Conservation (phyloP, 768 basidiomycete genomes). For the Tulasnella sp. region DNA sequence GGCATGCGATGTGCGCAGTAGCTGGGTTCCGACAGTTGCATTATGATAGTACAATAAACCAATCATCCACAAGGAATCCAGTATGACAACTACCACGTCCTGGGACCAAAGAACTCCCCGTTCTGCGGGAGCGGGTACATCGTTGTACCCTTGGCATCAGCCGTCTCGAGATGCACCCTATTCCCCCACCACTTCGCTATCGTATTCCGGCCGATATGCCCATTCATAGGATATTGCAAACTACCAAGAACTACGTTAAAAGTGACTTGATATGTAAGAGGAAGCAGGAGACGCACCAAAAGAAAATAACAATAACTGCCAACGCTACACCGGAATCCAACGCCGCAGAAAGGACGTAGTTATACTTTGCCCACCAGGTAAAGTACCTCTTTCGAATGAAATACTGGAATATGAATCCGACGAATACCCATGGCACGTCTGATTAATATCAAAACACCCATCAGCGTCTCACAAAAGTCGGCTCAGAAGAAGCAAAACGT, state of each 20-base stretch:
- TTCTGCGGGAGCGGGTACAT: neutral
- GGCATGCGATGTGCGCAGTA: too few species aligned
- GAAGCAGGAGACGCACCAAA: constrained; percentile 16
- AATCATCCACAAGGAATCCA: too few species aligned
- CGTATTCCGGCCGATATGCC: too few species aligned
- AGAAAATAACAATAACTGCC: constrained; percentile 25
- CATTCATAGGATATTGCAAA: neutral
- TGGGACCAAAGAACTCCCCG: constrained; percentile 18
- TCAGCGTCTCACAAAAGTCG: neutral
- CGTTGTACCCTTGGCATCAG: constrained; percentile 15
- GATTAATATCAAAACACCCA: neutral
- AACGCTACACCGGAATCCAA: constrained; percentile 25
- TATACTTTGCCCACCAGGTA: constrained; percentile 26
- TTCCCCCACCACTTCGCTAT: constrained; percentile 17
- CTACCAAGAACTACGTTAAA: neutral
- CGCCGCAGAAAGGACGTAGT: constrained; percentile 25
- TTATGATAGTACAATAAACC: too few species aligned
- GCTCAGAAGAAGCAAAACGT: neutral
- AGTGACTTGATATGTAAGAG: neutral
- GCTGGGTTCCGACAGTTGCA: too few species aligned
- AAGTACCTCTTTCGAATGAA: constrained; percentile 19
- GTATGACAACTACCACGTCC: too few species aligned
- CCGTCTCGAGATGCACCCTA: constrained; percentile 11
- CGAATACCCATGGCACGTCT: constrained; percentile 20
- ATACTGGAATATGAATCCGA: constrained; percentile 20